Percentiles rank a stretch among this genome's conserved stretches.
These are phyloP conservation scores for Microbotryum lychnidis-dioicae DNA, from an alignment of 1,284 basidiomycete species.

Conservation along the genomic window DNA sequence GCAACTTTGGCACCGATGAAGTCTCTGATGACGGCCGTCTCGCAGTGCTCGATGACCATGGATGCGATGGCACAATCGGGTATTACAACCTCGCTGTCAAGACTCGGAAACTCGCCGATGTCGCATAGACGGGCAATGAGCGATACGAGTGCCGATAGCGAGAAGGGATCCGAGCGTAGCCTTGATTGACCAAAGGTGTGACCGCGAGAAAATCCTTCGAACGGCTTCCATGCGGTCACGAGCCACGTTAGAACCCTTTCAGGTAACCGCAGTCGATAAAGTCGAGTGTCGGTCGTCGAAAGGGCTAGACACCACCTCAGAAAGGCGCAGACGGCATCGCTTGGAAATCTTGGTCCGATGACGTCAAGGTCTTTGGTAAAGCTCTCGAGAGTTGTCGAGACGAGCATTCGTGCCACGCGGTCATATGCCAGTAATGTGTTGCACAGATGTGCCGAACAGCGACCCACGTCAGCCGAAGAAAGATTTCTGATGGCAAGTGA, in stretches of 20 bases:
- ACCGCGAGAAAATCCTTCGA: slow-evolving; percentile 40
- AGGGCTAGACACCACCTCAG: slow-evolving; percentile 57
- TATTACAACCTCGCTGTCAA: slow-evolving; percentile 15
- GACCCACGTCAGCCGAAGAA: slow-evolving; percentile 56
- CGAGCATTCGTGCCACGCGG: slow-evolving; percentile 51
- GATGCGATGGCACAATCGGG: slow-evolving; percentile 52
- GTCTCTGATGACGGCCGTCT: slow-evolving; percentile 55
- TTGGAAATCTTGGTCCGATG: slow-evolving; percentile 73
- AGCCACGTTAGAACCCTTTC: slow-evolving; percentile 79
- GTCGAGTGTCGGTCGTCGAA: slow-evolving; percentile 64
- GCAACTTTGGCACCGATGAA: slow-evolving; percentile 55
- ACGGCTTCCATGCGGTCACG: slow-evolving; percentile 58
- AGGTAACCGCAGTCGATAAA: slow-evolving; percentile 71
- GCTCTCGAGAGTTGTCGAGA: slow-evolving; percentile 61
- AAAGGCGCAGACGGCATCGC: slow-evolving; percentile 77
- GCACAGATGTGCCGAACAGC: slow-evolving; percentile 72
- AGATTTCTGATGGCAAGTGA: slow-evolving; percentile 66
- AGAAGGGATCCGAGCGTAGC: slow-evolving; percentile 47
- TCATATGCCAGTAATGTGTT: slow-evolving; percentile 43
- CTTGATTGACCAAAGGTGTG: slow-evolving; percentile 21
- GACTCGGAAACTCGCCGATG: slow-evolving; percentile 1
- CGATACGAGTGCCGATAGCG: slow-evolving; percentile 54
- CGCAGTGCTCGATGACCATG: slow-evolving; percentile 52
- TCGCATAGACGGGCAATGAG: slow-evolving; percentile 51
- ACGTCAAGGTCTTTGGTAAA: slow-evolving; percentile 71